Conservation (phyloP, 2,329 filamentous ascomycete species). For the Nemania sp. region DNA sequence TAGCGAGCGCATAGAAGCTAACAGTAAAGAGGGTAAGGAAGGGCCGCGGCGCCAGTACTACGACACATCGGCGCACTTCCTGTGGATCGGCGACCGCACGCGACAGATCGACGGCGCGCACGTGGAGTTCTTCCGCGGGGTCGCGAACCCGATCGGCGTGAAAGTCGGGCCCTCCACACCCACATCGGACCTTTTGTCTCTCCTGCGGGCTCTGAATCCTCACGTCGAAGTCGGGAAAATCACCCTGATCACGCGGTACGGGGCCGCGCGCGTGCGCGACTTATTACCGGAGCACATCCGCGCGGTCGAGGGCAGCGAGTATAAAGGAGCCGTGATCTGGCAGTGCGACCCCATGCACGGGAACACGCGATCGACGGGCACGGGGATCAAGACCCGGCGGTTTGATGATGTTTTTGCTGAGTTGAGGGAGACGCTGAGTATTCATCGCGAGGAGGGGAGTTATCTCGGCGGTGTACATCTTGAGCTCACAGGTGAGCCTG, state of each 20-base stretch:
- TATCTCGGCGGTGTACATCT: slow-evolving; percentile 94
- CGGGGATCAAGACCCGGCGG: slow-evolving; percentile 87
- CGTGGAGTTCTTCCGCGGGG: slow-evolving; percentile 95
- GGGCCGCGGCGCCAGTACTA: slow-evolving; percentile 72
- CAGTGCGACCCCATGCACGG: slow-evolving; percentile 99
- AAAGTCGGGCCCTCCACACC: slow-evolving; percentile 92
- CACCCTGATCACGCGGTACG: slow-evolving; percentile 94
- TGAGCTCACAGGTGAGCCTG: slow-evolving; percentile 91
- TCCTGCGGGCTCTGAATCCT: slow-evolving; percentile 88
- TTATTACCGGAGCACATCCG: slow-evolving; percentile 85
- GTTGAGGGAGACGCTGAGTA: slow-evolving; percentile 77
- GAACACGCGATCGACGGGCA: slow-evolving; percentile 68
- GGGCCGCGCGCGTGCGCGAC: slow-evolving; percentile 72
- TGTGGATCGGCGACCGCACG: slow-evolving; percentile 98
- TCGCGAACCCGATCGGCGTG: slow-evolving; percentile 94
- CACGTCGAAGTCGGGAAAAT: slow-evolving; percentile 83
- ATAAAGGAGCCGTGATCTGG: slow-evolving; percentile 75
- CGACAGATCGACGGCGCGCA: slow-evolving; percentile 91
- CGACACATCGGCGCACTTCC: slow-evolving; percentile 92
- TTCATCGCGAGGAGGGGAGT: slow-evolving; percentile 81
- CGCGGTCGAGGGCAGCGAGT: slow-evolving; percentile 80
- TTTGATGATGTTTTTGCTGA: slow-evolving; percentile 91
- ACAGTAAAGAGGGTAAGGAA: too few relatives aligned
- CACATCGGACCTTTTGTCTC: slow-evolving; percentile 70
- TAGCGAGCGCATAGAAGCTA: too few relatives aligned